These are phyloP conservation scores for Fulvia fulva DNA, from an alignment of 2,329 filamentous ascomycete species.

Conservation along the genomic window DNA sequence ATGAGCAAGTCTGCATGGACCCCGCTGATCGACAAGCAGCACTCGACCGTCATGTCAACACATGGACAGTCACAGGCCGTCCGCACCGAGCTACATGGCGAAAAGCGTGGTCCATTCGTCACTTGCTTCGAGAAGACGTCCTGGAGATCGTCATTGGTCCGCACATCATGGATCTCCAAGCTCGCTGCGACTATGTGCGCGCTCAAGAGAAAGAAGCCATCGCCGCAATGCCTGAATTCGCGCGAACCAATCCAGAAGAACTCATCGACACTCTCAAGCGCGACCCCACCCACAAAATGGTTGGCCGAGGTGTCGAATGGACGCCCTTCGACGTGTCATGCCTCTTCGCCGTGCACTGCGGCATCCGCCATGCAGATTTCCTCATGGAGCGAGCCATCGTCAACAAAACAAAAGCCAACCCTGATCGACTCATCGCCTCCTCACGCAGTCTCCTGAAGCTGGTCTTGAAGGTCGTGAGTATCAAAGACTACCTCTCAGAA, in stretches of 20 bases:
- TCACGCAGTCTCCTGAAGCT: conserved; percentile 14
- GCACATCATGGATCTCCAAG: conserved; percentile 7
- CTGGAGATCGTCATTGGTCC: conserved; percentile 18
- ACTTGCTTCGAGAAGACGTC: conserved; percentile 16
- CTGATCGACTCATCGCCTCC: conserved; percentile 10
- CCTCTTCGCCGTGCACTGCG: conserved; percentile 11
- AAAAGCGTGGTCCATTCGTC: conserved; percentile 7
- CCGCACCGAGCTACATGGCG: conserved; percentile 17
- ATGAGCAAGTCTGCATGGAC: conserved; percentile 13
- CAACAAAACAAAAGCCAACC: conserved; percentile 11
- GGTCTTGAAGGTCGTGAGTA: conserved; percentile 9
- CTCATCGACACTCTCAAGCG: conserved; percentile 13
- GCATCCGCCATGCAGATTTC: conserved; percentile 13
- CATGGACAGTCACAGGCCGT: conserved; percentile 7
- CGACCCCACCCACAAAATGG: conserved; percentile 10
- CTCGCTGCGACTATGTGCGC: conserved; percentile 12
- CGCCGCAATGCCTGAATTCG: conserved; percentile 12
- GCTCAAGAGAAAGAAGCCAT: conserved; percentile 11
- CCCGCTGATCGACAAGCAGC: conserved; percentile 6
- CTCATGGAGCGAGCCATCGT: conserved; percentile 19
- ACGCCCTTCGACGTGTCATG: conserved; percentile 14
- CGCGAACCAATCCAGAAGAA: conserved; percentile 12
- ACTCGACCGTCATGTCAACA: conserved; percentile 8
- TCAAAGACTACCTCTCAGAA: conserved; percentile 17
- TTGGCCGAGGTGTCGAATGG: conserved; percentile 12